Conservation (phyloP, 305 asterid species). For the Solanum hybrid region DNA sequence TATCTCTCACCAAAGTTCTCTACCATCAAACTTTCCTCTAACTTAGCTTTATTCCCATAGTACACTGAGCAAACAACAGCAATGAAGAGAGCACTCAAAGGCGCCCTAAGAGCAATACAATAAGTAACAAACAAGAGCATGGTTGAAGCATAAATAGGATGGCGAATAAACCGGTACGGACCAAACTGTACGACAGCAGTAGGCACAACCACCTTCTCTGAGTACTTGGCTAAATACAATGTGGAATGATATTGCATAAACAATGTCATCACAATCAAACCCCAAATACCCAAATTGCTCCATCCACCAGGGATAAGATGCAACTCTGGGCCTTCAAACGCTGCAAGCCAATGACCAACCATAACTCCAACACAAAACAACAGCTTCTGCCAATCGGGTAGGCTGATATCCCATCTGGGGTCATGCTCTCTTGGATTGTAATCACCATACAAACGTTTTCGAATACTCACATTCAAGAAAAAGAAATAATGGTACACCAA, state of each 20-base stretch:
- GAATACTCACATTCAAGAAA: conserved; percentile 57
- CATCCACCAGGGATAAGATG: conserved; percentile 80
- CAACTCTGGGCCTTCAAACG: conserved; percentile 75
- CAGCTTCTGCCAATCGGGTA: conserved; percentile 62
- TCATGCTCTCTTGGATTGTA: conserved; percentile 55
- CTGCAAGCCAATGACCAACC: conserved; percentile 80
- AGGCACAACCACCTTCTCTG: conserved; percentile 91
- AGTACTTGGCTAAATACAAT: conserved; percentile 76
- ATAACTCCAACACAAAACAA: conserved; percentile 51
- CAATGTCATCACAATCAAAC: conserved; percentile 38
- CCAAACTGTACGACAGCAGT: conserved; percentile 90
- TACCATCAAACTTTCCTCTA: conserved; percentile 72
- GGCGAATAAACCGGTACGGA: conserved; percentile 79
- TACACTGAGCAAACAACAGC: conserved; percentile 46
- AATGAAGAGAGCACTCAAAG: conserved; percentile 44
- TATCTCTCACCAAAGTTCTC: conserved; percentile 69
- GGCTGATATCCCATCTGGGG: conserved; percentile 53
- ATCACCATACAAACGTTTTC: conserved; percentile 75
- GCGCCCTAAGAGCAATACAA: conserved; percentile 69
- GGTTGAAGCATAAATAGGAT: conserved; percentile 87
- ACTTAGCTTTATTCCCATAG: conserved; percentile 62
- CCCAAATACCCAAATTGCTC: conserved; percentile 56
- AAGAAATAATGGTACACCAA: conserved; percentile 78
- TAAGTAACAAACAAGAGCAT: conserved; percentile 73
- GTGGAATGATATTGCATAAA: conserved; percentile 79